phyloP scores from a whole-genome alignment of 352 stramenopile species.

The Globisporangium paddicum region DNA sequence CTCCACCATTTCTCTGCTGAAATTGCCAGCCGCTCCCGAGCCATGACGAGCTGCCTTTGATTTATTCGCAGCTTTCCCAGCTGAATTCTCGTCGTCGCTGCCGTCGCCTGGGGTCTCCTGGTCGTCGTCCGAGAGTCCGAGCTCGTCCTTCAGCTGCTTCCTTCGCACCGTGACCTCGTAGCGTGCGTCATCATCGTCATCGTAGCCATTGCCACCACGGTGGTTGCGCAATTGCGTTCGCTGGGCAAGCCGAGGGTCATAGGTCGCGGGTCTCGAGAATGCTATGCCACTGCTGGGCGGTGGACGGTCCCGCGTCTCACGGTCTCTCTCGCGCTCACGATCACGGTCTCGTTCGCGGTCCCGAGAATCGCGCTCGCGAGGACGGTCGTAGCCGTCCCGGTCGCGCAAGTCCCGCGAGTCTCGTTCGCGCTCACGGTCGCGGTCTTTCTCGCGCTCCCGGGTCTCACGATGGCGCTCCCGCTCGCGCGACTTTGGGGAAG shows the following conservation, averaged over 20 bases:
- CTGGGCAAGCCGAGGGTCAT: conserved; percentile 70
- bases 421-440: conserved; percentile 21
- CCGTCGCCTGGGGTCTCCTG: conserved; percentile 10
- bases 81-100: conserved; percentile 7
- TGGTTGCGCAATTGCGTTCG: conserved; percentile 33
- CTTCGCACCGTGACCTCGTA: conserved; percentile 41
- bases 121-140: conserved; percentile 74
- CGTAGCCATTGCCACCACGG: conserved; percentile 20
- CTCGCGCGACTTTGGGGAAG: conserved; percentile 12
- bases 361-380: conserved; percentile 19
- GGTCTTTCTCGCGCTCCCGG: conserved; percentile 15
- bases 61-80: background rate
- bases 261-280: conserved; percentile 81
- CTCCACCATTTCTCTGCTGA: conserved; percentile 18
- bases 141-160: conserved; percentile 73
- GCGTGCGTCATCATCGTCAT: conserved; percentile 37
- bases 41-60: conserved; percentile 2
- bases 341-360: conserved; percentile 27
- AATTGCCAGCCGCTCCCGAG: conserved; percentile 2
- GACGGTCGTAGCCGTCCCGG: conserved; percentile 17
- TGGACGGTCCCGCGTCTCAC: conserved; percentile 15
- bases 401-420: conserved; percentile 11
- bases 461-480: conserved; percentile 24
- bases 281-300: conserved; percentile 19
- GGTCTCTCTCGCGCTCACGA: conserved; percentile 25